Conservation (phyloP, 2,329 filamentous ascomycete species). For the Alternaria tenuissima region DNA sequence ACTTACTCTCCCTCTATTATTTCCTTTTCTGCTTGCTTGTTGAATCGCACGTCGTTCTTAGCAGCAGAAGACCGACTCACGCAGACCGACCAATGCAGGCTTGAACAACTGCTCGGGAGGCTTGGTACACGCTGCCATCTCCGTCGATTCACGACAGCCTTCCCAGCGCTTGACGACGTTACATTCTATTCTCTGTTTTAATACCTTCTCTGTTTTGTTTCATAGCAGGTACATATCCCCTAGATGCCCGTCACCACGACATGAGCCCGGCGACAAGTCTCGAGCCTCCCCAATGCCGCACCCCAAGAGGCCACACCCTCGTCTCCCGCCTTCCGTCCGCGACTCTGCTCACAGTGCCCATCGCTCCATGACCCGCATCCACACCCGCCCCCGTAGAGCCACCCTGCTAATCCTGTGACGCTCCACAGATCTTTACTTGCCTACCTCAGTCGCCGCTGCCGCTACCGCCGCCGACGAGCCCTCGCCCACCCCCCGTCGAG, state of each 20-base stretch:
- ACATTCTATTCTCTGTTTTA: constrained; percentile 50
- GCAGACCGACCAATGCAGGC: constrained; percentile 48
- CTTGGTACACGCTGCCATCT: constrained; percentile 53
- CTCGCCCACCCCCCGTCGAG: constrained; percentile 29
- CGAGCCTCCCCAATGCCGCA: constrained; percentile 13
- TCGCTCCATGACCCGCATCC: constrained; percentile 16
- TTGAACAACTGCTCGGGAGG: constrained; percentile 50
- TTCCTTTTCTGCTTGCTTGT: constrained; percentile 44
- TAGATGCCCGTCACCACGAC: constrained; percentile 20
- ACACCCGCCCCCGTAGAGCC: constrained; percentile 6
- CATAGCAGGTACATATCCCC: constrained; percentile 39
- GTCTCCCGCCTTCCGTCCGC: constrained; percentile 25
- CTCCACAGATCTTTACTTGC: constrained; percentile 24
- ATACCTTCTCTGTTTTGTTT: constrained; percentile 42
- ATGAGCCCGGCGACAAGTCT: constrained; percentile 24
- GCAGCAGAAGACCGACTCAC: constrained; percentile 34
- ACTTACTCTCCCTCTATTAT: constrained; percentile 46
- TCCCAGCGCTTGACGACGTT: constrained; percentile 44
- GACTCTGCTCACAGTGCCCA: constrained; percentile 15
- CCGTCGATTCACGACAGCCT: constrained; percentile 50
- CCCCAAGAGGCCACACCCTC: constrained; percentile 28
- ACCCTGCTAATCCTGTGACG: constrained; percentile 28
- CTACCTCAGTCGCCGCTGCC: constrained; percentile 25
- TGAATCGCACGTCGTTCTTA: constrained; percentile 34
- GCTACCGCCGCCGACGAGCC: constrained; percentile 20